Evolutionary conservation across 495 filamentous ascomycete species (phyloP), one percentile per base, ranked within the genome.

Genomic region (Talaromyces thailandensis): DNA sequence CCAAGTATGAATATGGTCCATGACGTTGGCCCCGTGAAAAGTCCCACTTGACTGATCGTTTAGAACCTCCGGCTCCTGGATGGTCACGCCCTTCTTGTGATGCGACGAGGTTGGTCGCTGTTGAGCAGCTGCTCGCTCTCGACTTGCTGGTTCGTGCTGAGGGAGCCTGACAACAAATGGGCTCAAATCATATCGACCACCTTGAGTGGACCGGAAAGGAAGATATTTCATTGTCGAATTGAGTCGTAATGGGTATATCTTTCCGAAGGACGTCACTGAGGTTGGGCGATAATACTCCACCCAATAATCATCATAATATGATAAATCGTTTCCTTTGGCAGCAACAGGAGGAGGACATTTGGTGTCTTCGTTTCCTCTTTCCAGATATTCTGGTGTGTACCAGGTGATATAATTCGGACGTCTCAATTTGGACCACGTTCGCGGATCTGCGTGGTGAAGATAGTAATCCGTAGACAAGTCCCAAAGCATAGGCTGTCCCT

Each of bases 401-500:
- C 94, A 98, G 56, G 86, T 75, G 57, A 92, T 93, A 70, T 91
- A 91, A 66, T 86, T 81, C 28, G 87, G 84, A 18, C 86, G 82
- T 18, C 75, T 77, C 66, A 83, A 86, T 29, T 84, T 79, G 11
- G 85, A 76, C 86, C 89, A 92, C 0, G 75, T 78, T 23, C 89
- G 79, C 2, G 94, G 94, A 66, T 96, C 82, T 25, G 85, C 83
- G 67, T 98, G 94, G 68, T 98, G 94, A 4, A 98, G 85, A 67
- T 98, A 98, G 75, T 98, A 96, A 69, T 98, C 94, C 1, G 91
- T 96, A 1, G 90, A 81, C 1, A 98, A 82, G 70, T 98, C 94
- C 94, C 94, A 98, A 4, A 98, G 82, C 92, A 97, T 95, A 1
- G 94, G 95, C 64, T 95, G 88, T 1, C 92, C 94, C 67, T 94